These are phyloP conservation scores for Didymella keratinophila DNA, from an alignment of 2,329 filamentous ascomycete genomes.

Conservation along the genomic window DNA sequence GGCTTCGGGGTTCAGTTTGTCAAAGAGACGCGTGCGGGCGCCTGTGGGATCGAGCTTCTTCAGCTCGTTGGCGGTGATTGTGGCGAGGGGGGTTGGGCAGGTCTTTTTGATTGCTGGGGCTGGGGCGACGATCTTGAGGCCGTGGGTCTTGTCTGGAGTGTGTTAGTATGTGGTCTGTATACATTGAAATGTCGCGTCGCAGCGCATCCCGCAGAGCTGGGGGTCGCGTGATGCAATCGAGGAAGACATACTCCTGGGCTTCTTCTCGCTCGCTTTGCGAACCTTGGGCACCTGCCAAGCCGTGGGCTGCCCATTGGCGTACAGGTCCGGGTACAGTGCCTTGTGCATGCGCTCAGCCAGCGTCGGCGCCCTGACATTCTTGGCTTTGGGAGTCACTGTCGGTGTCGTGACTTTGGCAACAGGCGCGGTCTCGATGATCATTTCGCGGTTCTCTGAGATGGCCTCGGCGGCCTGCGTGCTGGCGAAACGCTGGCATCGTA, in stretches of 20 bases:
- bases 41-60: slow-evolving; percentile 82
- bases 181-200: background rate
- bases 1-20: slow-evolving; percentile 76
- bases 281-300: slow-evolving; percentile 9
- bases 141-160: slow-evolving; percentile 29
- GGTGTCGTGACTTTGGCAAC: slow-evolving; percentile 7
- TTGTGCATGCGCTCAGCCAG: slow-evolving; percentile 31
- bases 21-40: slow-evolving; percentile 82
- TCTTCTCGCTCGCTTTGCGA: slow-evolving; percentile 9
- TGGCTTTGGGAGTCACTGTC: background rate
- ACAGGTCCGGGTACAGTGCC: slow-evolving; percentile 28
- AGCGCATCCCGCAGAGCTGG: background rate
- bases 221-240: too few species aligned
- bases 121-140: slow-evolving; percentile 60
- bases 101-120: slow-evolving; percentile 62
- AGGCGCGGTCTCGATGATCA: slow-evolving; percentile 20
- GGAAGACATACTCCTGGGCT: slow-evolving; percentile 18
- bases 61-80: slow-evolving; percentile 74
- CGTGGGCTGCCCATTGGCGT: slow-evolving; percentile 15
- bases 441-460: slow-evolving; percentile 15
- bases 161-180: slow-evolving; percentile 7
- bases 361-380: slow-evolving; percentile 10
- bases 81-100: slow-evolving; percentile 72
- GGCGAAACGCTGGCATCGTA: slow-evolving; percentile 30
- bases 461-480: slow-evolving; percentile 30